A percentile compares a stretch with the other conserved stretches of the same genome.
Evolutionary conservation across 345 rosid genomes (phyloP).

Genomic region (Toxicodendron radicans): DNA sequence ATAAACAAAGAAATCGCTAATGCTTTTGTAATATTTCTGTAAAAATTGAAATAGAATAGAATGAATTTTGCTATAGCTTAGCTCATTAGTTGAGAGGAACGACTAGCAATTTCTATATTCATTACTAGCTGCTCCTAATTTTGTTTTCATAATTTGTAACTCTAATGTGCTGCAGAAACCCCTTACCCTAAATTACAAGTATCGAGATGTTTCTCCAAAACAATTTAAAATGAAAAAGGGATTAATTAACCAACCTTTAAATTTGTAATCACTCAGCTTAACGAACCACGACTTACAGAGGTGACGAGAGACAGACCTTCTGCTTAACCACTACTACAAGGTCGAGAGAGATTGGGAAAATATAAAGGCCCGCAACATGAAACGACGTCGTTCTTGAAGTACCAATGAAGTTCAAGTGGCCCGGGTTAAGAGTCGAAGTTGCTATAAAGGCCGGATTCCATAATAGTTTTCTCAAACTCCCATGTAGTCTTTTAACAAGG

Average conservation of each 20-base stretch:
- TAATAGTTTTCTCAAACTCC: too few species aligned
- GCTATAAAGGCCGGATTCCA: too few species aligned
- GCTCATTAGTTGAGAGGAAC: neutral
- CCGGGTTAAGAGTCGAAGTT: neutral
- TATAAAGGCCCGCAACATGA: neutral
- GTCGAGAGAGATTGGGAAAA: neutral
- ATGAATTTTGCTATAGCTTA: neutral
- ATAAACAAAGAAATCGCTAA: neutral
- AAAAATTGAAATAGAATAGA: neutral
- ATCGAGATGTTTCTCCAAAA: neutral
- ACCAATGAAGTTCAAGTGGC: neutral
- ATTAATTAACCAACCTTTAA: slow-evolving; percentile 2
- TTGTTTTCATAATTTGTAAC: neutral
- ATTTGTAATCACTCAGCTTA: neutral
- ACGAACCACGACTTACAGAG: neutral
- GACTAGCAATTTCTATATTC: too few species aligned
- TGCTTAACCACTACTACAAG: too few species aligned
- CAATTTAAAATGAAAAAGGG: neutral
- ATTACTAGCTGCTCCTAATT: neutral
- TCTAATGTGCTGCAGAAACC: neutral
- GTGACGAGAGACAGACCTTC: too few species aligned
- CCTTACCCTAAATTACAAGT: neutral
- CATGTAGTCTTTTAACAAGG: too few species aligned
- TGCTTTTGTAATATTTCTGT: neutral
- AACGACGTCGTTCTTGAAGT: slow-evolving; percentile 1